Evolutionary conservation across 1,139 yeast genomes (phyloP), one percentile per base, ranked within the genome.

Genomic region (Sugiyamaella xylanicola): DNA sequence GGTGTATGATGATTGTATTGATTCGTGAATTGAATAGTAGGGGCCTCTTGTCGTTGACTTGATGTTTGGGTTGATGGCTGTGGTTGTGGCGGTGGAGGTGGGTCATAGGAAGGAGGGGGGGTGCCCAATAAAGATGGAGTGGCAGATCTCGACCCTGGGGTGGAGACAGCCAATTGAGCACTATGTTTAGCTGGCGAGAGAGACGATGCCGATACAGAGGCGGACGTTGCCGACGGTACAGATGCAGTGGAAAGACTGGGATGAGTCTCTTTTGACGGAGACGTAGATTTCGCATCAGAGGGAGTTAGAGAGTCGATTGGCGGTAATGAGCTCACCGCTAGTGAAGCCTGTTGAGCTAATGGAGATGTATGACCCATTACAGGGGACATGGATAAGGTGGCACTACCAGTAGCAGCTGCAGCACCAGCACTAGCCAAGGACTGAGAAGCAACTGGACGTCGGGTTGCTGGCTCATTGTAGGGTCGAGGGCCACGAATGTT

Each of bases 401-500:
- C 41, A 13, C 44, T 47, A 36, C 7, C 17, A 17, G 22, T 8
- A 15, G 32, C 49, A 13, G 49, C n/a, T n/a, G n/a, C n/a, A n/a
- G n/a, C n/a, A n/a, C n/a, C n/a, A n/a, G n/a, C n/a, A n/a, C n/a
- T n/a, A n/a, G n/a, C n/a, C n/a, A n/a, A n/a, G n/a, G n/a, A n/a
- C n/a, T n/a, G n/a, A n/a, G n/a, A n/a, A n/a, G n/a, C n/a, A n/a
- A n/a, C n/a, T n/a, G n/a, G n/a, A n/a, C n/a, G n/a, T n/a, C n/a
- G n/a, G 60, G 50, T 21, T 40, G 29, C 15, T 4, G 37, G 46
- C 3, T 32, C 41, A 2, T 32, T 39, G 29, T 29, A 50, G 1
- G 61, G 61, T 20, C 63, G 39, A n/a, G 64, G 60, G 3, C 64
- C 62, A 8, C 65, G 56, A 20, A 65, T 56, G 32, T 55, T 57